Conservation (phyloP, 1,139 yeast species). For the Suhomyces coccinellae region DNA sequence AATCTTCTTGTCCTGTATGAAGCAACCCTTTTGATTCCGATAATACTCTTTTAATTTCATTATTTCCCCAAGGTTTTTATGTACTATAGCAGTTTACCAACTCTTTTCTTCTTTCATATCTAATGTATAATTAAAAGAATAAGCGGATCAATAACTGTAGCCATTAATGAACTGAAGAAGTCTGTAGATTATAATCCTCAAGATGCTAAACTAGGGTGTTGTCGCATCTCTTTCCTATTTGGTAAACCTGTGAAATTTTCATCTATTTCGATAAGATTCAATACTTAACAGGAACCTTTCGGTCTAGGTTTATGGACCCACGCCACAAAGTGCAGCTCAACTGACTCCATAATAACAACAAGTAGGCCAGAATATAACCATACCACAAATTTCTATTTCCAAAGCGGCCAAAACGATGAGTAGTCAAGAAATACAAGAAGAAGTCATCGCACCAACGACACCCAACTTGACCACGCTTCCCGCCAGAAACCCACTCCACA, state of each 20-base stretch:
- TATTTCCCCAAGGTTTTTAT: conserved; percentile 6
- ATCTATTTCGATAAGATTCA: background rate
- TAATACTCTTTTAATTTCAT: conserved; percentile 6
- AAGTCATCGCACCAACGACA: background rate
- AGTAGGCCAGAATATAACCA: no score
- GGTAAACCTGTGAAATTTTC: conserved; percentile 3
- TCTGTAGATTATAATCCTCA: no score
- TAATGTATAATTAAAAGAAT: conserved; percentile 12
- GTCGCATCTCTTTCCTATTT: conserved; percentile 3
- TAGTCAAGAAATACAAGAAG: background rate
- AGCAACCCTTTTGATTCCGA: background rate
- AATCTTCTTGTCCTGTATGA: conserved; percentile 11
- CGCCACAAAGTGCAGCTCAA: no score
- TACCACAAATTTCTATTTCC: no score
- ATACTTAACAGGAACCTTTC: background rate
- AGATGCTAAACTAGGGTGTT: background rate
- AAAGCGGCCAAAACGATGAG: background rate
- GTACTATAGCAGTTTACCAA: conserved; percentile 9
- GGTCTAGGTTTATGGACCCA: no score
- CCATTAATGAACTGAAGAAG: background rate
- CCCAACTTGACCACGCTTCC: conserved; percentile 1
- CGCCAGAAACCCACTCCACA: conserved; percentile 47
- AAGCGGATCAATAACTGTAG: background rate
- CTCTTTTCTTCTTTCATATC: conserved; percentile 5
- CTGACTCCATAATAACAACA: no score